Evolutionary conservation across 192 early-diverging fungal species (phyloP).

Genomic region (Backusella australiensis): DNA sequence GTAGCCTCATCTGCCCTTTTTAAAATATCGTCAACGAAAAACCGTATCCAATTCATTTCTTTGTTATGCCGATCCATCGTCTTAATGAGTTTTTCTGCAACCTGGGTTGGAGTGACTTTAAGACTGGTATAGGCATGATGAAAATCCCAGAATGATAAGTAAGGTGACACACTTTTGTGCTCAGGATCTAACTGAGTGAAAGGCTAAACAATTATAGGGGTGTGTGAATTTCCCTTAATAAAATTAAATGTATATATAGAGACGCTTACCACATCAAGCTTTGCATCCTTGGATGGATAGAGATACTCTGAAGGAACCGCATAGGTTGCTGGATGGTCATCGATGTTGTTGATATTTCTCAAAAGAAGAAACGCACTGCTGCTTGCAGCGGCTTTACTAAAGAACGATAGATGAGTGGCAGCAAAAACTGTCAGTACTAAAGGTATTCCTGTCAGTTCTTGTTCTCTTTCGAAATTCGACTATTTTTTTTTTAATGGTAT

Average conservation of each 20-base stretch:
- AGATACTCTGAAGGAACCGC: constrained; percentile 31
- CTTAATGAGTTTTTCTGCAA: constrained; percentile 32
- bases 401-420: no score
- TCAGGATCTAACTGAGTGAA: background rate
- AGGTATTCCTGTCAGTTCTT: no score
- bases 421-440: no score
- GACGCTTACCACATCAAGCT: background rate
- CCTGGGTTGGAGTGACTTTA: constrained; percentile 34
- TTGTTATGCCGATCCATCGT: constrained; percentile 14
- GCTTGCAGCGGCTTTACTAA: no score
- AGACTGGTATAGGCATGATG: constrained; percentile 37
- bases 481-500: no score
- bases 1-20: constrained; percentile 56
- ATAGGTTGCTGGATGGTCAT: constrained; percentile 31
- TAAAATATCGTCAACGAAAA: constrained; percentile 34
- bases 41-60: constrained; percentile 17
- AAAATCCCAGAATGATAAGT: constrained; percentile 43
- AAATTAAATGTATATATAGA: background rate
- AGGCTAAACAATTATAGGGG: background rate
- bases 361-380: background rate
- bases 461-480: no score
- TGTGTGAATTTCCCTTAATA: background rate
- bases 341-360: constrained; percentile 25
- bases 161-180: constrained; percentile 18
- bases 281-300: constrained; percentile 10